These are phyloP conservation scores for Beta lomatogona DNA, from an alignment of 179 eudicot species.

Conservation along the genomic window DNA sequence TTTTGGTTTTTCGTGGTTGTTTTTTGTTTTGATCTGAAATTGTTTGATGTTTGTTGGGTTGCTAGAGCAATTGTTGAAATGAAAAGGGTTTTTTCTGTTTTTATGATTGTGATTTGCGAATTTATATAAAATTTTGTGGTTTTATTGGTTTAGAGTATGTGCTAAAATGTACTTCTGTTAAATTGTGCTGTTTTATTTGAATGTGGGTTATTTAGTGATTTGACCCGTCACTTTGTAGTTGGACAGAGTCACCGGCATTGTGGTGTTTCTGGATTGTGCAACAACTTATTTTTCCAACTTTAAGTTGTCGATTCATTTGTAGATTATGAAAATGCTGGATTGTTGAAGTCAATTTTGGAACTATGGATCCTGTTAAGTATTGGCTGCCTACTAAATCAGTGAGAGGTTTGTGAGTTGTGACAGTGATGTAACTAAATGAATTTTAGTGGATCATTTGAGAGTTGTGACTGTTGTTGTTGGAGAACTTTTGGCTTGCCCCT, in stretches of 20 bases:
- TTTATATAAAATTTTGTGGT: neutral
- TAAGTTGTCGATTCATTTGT: neutral
- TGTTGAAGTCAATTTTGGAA: constrained; percentile 11
- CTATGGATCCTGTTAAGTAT: neutral
- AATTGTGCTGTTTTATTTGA: neutral
- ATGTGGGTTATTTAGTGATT: neutral
- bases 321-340: neutral
- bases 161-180: neutral
- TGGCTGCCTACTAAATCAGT: neutral
- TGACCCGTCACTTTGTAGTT: constrained; percentile 7
- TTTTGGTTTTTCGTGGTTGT: too few relatives aligned
- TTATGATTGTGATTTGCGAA: neutral
- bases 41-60: constrained; percentile 15
- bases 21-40: too few relatives aligned
- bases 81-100: constrained; percentile 4
- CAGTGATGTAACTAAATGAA: constrained; percentile 7
- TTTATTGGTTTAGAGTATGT: neutral
- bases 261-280: neutral
- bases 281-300: neutral
- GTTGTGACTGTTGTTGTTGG: neutral
- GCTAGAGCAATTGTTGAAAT: neutral
- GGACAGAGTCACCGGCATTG: neutral
- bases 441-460: neutral
- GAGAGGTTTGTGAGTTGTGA: neutral
- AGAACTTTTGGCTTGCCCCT: neutral